Evolutionary conservation across 148 eudicot genomes (phyloP), one percentile per base, ranked within the genome.

Genomic region (Rhododendron williamsianum): DNA sequence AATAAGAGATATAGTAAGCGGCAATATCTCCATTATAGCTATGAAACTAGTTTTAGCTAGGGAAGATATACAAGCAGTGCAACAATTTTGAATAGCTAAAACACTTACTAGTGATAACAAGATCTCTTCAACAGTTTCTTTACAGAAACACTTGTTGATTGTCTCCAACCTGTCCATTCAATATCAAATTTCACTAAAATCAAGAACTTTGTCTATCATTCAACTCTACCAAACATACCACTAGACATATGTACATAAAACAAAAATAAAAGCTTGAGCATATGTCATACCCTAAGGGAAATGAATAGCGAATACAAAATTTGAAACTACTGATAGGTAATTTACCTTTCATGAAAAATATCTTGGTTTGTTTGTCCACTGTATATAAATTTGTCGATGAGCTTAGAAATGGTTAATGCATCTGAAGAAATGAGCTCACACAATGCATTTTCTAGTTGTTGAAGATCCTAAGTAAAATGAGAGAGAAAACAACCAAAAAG

Each of bases 101-200:
- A 48, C 15, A 33, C 83, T 54, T 83, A 88, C 90, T 56, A 88
- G 82, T 33, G 82, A 81, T 27, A 6, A 15, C 21, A 86, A 11
- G 46, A 88, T 88, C 41, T 88, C 90, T 80, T 88, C 90, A 43
- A 88, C 86, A 3, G 84, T 88, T 9, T 73, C 45, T 27, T 78
- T 71, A 41, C 86, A 79, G 67, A 85, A 88, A 80, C 88, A 86
- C 41, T 54, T 19, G 76, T 82, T 88, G 81, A 88, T 86, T 18
- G 49, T 80, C 43, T 88, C 81, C 76, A 88, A 33, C 33, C 87
- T 88, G 65, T 41, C 67, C 86, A 56, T 56, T 46, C 1, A n/a
- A 65, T 63, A 9, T 21, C 38, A 3, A 15, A 25, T 54, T 38
- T 48, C 36, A 38, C 65, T 27, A 77, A 78, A 27, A 30, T 54